phyloP scores from a whole-genome alignment of 139 green algal species.

The Raphidocelis subcapitata region DNA sequence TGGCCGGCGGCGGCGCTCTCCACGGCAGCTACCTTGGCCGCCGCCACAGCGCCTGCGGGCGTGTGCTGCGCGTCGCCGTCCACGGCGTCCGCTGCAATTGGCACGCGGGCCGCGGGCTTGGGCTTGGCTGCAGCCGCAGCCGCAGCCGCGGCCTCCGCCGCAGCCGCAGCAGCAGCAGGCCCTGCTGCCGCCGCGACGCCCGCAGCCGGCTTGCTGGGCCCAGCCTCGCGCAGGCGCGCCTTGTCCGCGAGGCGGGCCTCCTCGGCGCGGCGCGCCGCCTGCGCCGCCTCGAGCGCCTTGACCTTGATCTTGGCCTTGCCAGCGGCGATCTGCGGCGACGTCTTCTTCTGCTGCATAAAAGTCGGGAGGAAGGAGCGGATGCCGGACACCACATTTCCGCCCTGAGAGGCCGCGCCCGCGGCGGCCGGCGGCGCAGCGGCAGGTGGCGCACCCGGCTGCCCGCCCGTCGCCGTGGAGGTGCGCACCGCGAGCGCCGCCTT shows the following conservation, averaged over 20 bases:
- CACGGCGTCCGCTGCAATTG: neutral
- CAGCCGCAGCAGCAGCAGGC: neutral
- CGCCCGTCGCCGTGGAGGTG: no score
- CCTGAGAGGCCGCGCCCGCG: no score
- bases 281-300: slow-evolving; percentile 66
- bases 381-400: slow-evolving; percentile 59
- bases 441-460: no score
- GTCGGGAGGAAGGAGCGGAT: slow-evolving; percentile 70
- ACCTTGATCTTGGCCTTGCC: slow-evolving; percentile 67
- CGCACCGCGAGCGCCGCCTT: no score
- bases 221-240: slow-evolving; percentile 12
- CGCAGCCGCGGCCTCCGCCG: neutral
- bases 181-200: neutral
- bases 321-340: slow-evolving; percentile 39
- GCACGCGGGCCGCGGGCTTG: neutral
- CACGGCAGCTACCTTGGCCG: slow-evolving; percentile 22
- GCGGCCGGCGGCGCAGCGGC: no score
- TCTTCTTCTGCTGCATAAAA: slow-evolving; percentile 21
- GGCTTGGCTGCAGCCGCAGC: neutral
- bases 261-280: slow-evolving; percentile 49
- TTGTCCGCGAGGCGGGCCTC: slow-evolving; percentile 40
- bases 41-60: slow-evolving; percentile 6
- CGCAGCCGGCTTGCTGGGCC: neutral
- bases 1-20: slow-evolving; percentile 15
- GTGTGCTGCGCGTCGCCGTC: neutral